Percentiles rank a stretch among this genome's conserved stretches.
Evolutionary conservation across 2,329 filamentous ascomycete genomes (phyloP).

Genomic region (Stachybotrys chartarum): DNA sequence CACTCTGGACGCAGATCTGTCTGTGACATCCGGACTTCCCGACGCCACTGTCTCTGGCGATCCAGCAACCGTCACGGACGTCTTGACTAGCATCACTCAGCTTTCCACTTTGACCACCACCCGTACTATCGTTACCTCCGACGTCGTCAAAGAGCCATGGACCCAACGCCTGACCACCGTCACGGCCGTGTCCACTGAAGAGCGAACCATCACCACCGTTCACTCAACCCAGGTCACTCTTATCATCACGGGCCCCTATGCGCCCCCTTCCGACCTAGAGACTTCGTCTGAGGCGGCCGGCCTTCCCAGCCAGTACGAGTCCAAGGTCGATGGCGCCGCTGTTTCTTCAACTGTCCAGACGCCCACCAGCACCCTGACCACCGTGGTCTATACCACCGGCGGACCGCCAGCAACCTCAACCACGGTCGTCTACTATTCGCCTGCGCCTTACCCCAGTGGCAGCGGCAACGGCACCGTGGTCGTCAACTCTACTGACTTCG

Average conservation of each 20-base stretch:
- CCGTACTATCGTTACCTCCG: conserved; percentile 15
- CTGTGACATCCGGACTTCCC: conserved; percentile 10
- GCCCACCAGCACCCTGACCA: conserved; percentile 20
- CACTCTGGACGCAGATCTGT: conserved; percentile 14
- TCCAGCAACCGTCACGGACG: conserved; percentile 4
- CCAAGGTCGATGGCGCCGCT: conserved; percentile 14
- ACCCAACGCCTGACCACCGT: conserved; percentile 13
- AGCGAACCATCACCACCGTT: conserved; percentile 16
- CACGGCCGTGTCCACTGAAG: conserved; percentile 16
- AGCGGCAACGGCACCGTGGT: conserved; percentile 19
- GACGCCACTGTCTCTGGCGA: conserved; percentile 12
- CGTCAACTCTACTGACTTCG: conserved; percentile 11
- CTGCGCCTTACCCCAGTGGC: conserved; percentile 17
- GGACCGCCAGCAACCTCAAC: conserved; percentile 18
- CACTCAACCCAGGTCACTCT: conserved; percentile 8
- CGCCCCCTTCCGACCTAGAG: background rate
- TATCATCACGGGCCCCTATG: conserved; percentile 13
- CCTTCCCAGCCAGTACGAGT: conserved; percentile 1
- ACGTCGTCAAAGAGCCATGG: conserved; percentile 19
- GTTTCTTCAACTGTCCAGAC: conserved; percentile 9
- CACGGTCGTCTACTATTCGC: conserved; percentile 22
- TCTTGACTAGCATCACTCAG: conserved; percentile 7
- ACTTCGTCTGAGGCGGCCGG: background rate
- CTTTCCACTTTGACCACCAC: background rate
- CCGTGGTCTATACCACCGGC: conserved; percentile 22